A percentile compares a stretch with the other conserved stretches of the same genome.
Conservation (phyloP, 2,329 filamentous ascomycete species). For the Calonectria hongkongensis region DNA sequence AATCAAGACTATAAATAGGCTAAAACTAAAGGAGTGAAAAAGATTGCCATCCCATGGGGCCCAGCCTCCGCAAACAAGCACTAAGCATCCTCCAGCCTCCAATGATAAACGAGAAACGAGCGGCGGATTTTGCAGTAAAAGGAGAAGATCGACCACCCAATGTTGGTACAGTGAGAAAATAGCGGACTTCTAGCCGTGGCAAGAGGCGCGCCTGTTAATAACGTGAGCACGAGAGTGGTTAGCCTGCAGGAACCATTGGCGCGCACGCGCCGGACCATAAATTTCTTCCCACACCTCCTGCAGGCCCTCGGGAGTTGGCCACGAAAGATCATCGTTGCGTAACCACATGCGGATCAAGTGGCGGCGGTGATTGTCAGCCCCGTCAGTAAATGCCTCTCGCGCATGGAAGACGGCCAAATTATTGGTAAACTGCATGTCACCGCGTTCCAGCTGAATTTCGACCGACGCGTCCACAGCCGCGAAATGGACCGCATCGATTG, state of each 20-base stretch:
- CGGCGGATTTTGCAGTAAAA: background rate
- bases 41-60: background rate
- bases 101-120: background rate
- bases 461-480: conserved; percentile 66
- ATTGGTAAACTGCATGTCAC: conserved; percentile 73
- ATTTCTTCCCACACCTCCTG: conserved; percentile 4
- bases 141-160: background rate
- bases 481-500: conserved; percentile 70
- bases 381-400: conserved; percentile 67
- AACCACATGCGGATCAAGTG: conserved; percentile 9
- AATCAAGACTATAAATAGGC: background rate
- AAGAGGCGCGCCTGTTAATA: background rate
- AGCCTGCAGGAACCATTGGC: background rate
- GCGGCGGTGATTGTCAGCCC: conserved; percentile 59
- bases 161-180: background rate
- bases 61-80: background rate
- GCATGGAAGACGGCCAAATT: conserved; percentile 73
- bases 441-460: conserved; percentile 66
- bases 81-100: background rate
- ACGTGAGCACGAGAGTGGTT: background rate
- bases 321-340: background rate
- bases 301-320: background rate
- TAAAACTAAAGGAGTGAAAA: background rate
- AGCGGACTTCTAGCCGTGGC: background rate
- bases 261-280: background rate